phyloP scores from a whole-genome alignment of 169 alveolate genomes.

The Amoebophrya sp. region DNA sequence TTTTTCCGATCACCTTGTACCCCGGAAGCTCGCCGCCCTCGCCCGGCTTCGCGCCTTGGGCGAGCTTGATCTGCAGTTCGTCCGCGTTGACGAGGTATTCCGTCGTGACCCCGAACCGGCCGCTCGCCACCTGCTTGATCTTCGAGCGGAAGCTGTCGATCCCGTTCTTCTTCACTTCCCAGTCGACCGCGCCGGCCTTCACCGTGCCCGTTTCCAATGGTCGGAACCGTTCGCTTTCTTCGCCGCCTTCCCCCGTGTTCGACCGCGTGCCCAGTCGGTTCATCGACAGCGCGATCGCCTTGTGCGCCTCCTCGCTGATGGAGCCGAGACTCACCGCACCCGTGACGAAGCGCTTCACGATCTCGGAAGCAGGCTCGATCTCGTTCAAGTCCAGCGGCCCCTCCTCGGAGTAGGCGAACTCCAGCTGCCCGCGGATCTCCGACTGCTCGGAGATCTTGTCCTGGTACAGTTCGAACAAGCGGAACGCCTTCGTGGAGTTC shows the following conservation, averaged over 20 bases:
- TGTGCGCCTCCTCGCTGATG: conserved; percentile 46
- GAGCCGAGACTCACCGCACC: conserved; percentile 52
- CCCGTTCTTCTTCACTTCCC: conserved; percentile 12
- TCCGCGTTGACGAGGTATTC: conserved; percentile 50
- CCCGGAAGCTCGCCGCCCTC: conserved; percentile 72
- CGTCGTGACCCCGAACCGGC: conserved; percentile 56
- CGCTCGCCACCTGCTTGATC: conserved; percentile 52
- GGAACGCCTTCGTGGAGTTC: conserved; percentile 31
- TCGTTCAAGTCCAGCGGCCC: conserved; percentile 37
- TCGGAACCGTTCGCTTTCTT: conserved; percentile 35
- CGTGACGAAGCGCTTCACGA: conserved; percentile 44
- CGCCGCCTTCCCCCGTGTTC: conserved; percentile 66
- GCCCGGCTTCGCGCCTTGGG: conserved; percentile 66
- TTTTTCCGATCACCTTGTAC: conserved; percentile 51
- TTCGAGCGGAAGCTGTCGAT: conserved; percentile 38
- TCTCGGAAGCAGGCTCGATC: conserved; percentile 43
- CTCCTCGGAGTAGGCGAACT: conserved; percentile 32
- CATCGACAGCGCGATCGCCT: conserved; percentile 48
- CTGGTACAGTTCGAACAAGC: conserved; percentile 19
- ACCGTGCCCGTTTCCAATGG: not conserved
- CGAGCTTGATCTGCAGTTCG: conserved; percentile 50
- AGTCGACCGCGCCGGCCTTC: not conserved
- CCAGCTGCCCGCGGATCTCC: conserved; percentile 48
- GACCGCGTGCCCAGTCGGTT: conserved; percentile 45
- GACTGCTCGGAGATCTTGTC: conserved; percentile 41